Evolutionary conservation across 2,329 filamentous ascomycete species (phyloP).

Genomic region (Biscogniauxia mediterranea): DNA sequence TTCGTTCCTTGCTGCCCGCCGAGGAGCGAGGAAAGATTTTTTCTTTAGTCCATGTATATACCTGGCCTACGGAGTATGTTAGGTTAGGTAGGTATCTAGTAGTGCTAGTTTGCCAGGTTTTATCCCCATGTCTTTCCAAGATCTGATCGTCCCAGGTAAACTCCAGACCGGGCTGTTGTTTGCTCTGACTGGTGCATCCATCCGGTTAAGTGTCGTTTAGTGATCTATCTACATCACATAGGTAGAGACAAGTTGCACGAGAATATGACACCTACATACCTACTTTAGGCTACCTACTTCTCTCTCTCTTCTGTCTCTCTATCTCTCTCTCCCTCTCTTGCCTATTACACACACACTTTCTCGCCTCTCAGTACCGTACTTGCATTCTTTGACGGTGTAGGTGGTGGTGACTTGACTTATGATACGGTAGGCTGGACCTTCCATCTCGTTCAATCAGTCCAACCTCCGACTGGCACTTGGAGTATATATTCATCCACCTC

Average conservation of each 20-base stretch:
- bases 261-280: not conserved
- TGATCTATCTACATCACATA: too few species aligned
- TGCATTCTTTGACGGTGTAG: too few species aligned
- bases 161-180: not conserved
- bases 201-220: not conserved
- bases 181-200: not conserved
- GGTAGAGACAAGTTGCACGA: not conserved
- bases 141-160: not conserved
- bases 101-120: not conserved
- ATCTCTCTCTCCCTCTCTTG: too few species aligned
- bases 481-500: not conserved
- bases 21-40: too few species aligned
- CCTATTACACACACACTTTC: too few species aligned
- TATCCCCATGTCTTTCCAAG: not conserved
- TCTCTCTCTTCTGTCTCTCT: not conserved
- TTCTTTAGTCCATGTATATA: too few species aligned
- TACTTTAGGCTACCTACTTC: not conserved
- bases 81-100: too few species aligned
- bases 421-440: not conserved
- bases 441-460: not conserved
- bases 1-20: too few species aligned
- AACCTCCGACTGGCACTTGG: not conserved
- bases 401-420: too few species aligned
- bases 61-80: too few species aligned
- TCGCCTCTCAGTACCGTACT: too few species aligned